phyloP scores from a whole-genome alignment of 73 alveolate genomes.

The Paramecium pentaurelia region DNA sequence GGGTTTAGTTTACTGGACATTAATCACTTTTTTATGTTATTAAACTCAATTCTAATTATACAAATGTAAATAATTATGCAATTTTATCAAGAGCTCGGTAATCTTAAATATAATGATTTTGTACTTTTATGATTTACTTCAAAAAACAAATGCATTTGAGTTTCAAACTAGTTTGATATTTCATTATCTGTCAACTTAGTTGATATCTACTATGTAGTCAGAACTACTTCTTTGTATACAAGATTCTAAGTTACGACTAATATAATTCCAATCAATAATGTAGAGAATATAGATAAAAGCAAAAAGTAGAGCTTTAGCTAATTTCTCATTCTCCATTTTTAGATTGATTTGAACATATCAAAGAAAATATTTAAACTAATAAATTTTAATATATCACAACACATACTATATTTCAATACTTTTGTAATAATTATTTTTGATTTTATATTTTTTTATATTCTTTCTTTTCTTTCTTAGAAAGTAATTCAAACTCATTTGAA shows the following conservation, averaged over 20 bases:
- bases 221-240: not conserved
- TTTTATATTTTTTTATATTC: not conserved
- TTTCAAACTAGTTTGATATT: not conserved
- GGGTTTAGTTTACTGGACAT: not conserved
- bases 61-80: not conserved
- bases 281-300: not conserved
- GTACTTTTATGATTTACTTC: not conserved
- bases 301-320: not conserved
- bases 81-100: not conserved
- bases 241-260: not conserved
- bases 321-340: not conserved
- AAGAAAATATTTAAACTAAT: not conserved
- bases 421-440: not conserved
- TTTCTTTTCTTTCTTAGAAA: not conserved
- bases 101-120: not conserved
- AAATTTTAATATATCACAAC: not conserved
- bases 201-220: not conserved
- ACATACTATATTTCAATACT: not conserved
- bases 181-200: not conserved
- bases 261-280: not conserved
- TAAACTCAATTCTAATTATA: not conserved
- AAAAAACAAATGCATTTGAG: not conserved
- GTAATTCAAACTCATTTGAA: not conserved
- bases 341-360: not conserved
- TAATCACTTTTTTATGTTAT: not conserved